Evolutionary conservation across 768 basidiomycete species (phyloP), one percentile per base, ranked within the genome.

Genomic region (Mycena olivaceomarginata): DNA sequence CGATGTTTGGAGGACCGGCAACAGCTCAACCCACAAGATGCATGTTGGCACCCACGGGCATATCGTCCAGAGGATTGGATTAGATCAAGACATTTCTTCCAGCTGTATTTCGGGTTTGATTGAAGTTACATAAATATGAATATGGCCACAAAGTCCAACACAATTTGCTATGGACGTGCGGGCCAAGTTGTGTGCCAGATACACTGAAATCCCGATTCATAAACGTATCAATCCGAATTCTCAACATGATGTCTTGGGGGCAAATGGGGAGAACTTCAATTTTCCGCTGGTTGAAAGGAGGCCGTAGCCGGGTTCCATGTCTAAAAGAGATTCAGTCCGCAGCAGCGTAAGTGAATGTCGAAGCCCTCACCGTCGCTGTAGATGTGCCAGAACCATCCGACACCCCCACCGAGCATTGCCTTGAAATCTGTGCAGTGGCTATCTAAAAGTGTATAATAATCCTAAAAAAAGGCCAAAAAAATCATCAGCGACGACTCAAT

Each of bases 311-410:
- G 93, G 92, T 80, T 90, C 89, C 80, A 76, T 76, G 12, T 79
- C 78, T 76, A 16, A 51, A 20, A 37, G 2, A 6, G 53, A 62
- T 45, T 79, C n/a, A 76, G 68, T 56, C n/a, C 15, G n/a, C 31
- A 25, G 56, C 2, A 25, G 6, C n/a, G 16, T 43, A 12, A 22
- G 16, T 60, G 41, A 16, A 18, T 12, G 9, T 45, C 60, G 67
- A 89, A 89, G 9, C 10, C 16, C 83, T 92, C 89, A 75, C 84
- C 75, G 80, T 95, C 95, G 2, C 92, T 92, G 81, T 95, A 95
- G 70, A 95, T 92, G 82, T 96, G 95, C 39, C 93, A 94, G 80
- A 96, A 96, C 95, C 95, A 96, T 15, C 95, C 94, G 46, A 95
- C 85, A 31, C 94, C 94, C 25, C 94, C 94, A 4, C 90, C 90